phyloP scores from a whole-genome alignment of 805 yeast genomes.

The Candida ulmi region DNA sequence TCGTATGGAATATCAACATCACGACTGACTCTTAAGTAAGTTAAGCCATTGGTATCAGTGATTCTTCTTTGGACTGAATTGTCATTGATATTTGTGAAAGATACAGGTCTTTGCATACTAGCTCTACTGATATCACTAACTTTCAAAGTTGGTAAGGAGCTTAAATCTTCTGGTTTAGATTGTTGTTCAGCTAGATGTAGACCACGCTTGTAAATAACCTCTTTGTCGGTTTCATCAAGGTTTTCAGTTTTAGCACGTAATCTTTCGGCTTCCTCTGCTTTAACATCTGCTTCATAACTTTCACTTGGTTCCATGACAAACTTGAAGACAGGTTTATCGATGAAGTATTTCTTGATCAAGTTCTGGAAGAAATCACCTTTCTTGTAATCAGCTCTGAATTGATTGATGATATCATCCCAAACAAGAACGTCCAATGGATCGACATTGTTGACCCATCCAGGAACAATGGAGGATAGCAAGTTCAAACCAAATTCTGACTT shows the following conservation, averaged over 20 bases:
- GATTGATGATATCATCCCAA: slow-evolving; percentile 52
- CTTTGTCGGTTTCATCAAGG: slow-evolving; percentile 51
- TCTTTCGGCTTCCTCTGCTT: slow-evolving; percentile 51
- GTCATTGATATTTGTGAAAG: slow-evolving; percentile 23
- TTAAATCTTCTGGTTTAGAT: slow-evolving; percentile 62
- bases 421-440: slow-evolving; percentile 68
- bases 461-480: slow-evolving; percentile 64
- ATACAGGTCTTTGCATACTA: slow-evolving; percentile 35
- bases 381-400: slow-evolving; percentile 58
- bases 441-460: slow-evolving; percentile 80
- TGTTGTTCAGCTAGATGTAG: slow-evolving; percentile 56
- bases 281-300: slow-evolving; percentile 43
- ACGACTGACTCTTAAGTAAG: slow-evolving; percentile 68
- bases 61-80: slow-evolving; percentile 37
- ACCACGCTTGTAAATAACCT: slow-evolving; percentile 56
- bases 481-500: slow-evolving; percentile 87
- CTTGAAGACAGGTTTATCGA: slow-evolving; percentile 53
- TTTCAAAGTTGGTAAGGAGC: slow-evolving; percentile 73
- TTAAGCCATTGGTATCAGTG: slow-evolving; percentile 76
- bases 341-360: slow-evolving; percentile 47
- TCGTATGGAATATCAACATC: slow-evolving; percentile 55
- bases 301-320: slow-evolving; percentile 74
- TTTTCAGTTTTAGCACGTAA: slow-evolving; percentile 36
- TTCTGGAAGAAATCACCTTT: slow-evolving; percentile 53
- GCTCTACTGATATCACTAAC: slow-evolving; percentile 64